Evolutionary conservation across 257 asterid species (phyloP).

Genomic region (Nyctanthes arbortristis): DNA sequence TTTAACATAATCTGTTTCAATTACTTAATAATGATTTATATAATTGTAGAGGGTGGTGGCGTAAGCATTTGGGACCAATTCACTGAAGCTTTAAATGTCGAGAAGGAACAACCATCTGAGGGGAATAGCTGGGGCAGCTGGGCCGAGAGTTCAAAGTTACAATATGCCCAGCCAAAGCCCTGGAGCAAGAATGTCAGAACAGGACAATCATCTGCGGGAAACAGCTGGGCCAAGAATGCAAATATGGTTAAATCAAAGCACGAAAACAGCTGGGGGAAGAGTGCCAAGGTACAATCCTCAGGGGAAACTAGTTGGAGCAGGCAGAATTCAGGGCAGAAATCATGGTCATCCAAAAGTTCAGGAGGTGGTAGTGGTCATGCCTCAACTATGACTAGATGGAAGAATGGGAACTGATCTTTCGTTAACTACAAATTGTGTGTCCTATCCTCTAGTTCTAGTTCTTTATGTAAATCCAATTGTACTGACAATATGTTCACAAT

Average conservation of each 20-base stretch:
- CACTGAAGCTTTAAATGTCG: slow-evolving; percentile 55
- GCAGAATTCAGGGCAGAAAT: slow-evolving; percentile 37
- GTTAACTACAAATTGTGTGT: slow-evolving; percentile 5
- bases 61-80: slow-evolving; percentile 68
- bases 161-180: slow-evolving; percentile 44
- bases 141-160: slow-evolving; percentile 41
- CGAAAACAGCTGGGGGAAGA: slow-evolving; percentile 6
- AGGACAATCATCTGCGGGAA: slow-evolving; percentile 28
- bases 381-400: slow-evolving; percentile 78
- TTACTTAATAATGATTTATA: slow-evolving; percentile 1
- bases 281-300: slow-evolving; percentile 38
- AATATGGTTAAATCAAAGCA: slow-evolving; percentile 36
- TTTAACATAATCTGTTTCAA: slow-evolving; percentile 11
- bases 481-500: neutral
- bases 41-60: slow-evolving; percentile 44
- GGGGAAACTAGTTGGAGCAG: slow-evolving; percentile 41
- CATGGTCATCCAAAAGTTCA: slow-evolving; percentile 61
- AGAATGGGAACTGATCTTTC: slow-evolving; percentile 8
- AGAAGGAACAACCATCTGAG: slow-evolving; percentile 56
- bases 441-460: slow-evolving; percentile 1
- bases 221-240: slow-evolving; percentile 20
- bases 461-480: neutral
- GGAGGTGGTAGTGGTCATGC: slow-evolving; percentile 72
- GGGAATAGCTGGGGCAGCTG: slow-evolving; percentile 49
- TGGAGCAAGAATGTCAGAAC: slow-evolving; percentile 41